Conservation (phyloP, 139 green algal species). For the Chlamydomonas sp. region DNA sequence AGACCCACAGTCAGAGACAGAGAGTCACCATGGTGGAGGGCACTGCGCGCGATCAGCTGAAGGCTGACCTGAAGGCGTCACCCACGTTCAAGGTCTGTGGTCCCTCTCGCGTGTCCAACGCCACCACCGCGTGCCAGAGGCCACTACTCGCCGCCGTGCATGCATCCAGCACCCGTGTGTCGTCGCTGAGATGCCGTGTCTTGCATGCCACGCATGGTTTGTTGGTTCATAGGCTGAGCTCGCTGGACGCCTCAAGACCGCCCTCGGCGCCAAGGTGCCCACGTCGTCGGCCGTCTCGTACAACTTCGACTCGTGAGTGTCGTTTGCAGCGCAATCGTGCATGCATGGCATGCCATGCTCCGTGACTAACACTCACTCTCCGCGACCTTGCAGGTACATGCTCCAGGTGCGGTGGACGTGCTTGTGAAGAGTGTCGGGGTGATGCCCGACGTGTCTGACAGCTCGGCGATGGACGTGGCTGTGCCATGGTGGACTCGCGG, state of each 20-base stretch:
- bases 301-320: constrained; percentile 47
- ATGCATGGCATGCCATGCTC: not conserved
- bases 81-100: constrained; percentile 21
- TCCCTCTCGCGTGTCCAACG: not conserved
- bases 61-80: constrained; percentile 21
- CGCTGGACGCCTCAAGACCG: constrained; percentile 41
- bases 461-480: too few relatives aligned
- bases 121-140: too few relatives aligned
- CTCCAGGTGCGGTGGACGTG: not conserved
- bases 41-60: constrained; percentile 20
- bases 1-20: too few relatives aligned
- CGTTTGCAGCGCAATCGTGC: not conserved
- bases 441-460: not conserved
- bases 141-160: too few relatives aligned
- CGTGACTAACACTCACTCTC: not conserved
- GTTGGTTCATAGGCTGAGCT: constrained; percentile 29
- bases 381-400: constrained; percentile 7
- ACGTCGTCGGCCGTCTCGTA: constrained; percentile 34
- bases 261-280: constrained; percentile 36
- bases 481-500: not conserved
- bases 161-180: not conserved
- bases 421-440: not conserved
- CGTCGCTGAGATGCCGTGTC: not conserved
- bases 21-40: constrained; percentile 5
- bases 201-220: not conserved